phyloP scores from a whole-genome alignment of 2,329 filamentous ascomycete genomes.

The Hymenoscyphus repandus region DNA sequence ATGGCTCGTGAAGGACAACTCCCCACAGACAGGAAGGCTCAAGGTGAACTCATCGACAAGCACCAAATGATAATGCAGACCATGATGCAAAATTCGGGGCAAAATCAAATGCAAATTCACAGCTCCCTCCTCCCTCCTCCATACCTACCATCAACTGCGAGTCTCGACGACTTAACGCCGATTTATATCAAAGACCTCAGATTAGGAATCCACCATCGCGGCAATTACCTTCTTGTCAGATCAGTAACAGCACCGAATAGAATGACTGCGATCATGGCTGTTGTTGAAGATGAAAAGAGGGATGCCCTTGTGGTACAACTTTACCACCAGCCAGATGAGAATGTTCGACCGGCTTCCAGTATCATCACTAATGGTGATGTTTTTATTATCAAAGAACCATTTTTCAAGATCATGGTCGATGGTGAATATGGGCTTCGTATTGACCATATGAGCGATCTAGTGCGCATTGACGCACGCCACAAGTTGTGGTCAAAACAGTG shows the following conservation, averaged over 20 bases:
- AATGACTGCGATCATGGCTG: slow-evolving; percentile 31
- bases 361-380: not conserved
- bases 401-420: not conserved
- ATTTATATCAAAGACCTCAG: slow-evolving; percentile 30
- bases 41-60: not conserved
- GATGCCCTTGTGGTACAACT: slow-evolving; percentile 36
- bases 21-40: not conserved
- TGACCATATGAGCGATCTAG: slow-evolving; percentile 1
- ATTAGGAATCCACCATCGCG: slow-evolving; percentile 38
- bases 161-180: slow-evolving; percentile 20
- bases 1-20: not conserved
- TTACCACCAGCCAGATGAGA: slow-evolving; percentile 33
- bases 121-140: not conserved
- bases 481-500: not conserved
- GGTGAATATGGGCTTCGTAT: slow-evolving; percentile 34
- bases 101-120: not conserved
- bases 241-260: slow-evolving; percentile 28
- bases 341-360: not conserved
- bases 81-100: not conserved
- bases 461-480: too few relatives aligned
- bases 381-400: slow-evolving; percentile 5
- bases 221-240: slow-evolving; percentile 32
- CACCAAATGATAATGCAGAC: not conserved
- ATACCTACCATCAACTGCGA: slow-evolving; percentile 8
- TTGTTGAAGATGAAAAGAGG: slow-evolving; percentile 16